phyloP scores from a whole-genome alignment of 805 yeast genomes.

The Zygoascus bituminiphila region DNA sequence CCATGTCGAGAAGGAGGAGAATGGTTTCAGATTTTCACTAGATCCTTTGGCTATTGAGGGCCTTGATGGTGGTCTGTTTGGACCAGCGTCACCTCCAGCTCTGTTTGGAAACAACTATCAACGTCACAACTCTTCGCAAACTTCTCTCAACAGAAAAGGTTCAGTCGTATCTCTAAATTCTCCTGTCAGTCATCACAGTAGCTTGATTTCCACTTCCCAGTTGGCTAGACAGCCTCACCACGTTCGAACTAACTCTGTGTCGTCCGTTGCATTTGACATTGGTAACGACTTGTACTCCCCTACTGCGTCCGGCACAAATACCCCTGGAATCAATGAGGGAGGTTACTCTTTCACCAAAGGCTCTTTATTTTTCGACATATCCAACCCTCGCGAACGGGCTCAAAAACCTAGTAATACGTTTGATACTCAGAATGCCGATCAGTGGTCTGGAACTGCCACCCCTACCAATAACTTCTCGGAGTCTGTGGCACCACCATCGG shows the following conservation, averaged over 20 bases:
- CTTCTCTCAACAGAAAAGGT: background rate
- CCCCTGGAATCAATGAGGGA: background rate
- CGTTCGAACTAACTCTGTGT: background rate
- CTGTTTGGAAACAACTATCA: constrained; percentile 3
- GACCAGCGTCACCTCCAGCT: constrained; percentile 5
- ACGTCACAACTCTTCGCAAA: background rate
- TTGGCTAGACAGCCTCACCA: background rate
- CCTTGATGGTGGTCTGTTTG: constrained; percentile 24
- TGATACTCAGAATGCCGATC: background rate
- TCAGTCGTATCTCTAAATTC: background rate
- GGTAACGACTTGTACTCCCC: background rate
- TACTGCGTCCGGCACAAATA: background rate
- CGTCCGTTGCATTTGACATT: background rate
- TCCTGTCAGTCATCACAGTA: background rate
- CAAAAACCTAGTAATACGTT: background rate
- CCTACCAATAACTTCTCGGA: background rate
- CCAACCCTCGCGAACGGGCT: constrained; percentile 12
- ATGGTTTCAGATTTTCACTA: constrained; percentile 33
- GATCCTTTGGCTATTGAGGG: constrained; percentile 46
- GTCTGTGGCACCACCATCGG: constrained; percentile 2
- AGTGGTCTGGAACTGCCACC: constrained; percentile 2
- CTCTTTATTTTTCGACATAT: constrained; percentile 11
- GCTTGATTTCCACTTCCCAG: constrained; percentile 1
- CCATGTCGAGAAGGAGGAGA: constrained; percentile 1
- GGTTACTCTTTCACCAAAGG: background rate